Base-by-base conservation (phyloP, 2,329 filamentous ascomycete species). In the Beauveria australis region DNA sequence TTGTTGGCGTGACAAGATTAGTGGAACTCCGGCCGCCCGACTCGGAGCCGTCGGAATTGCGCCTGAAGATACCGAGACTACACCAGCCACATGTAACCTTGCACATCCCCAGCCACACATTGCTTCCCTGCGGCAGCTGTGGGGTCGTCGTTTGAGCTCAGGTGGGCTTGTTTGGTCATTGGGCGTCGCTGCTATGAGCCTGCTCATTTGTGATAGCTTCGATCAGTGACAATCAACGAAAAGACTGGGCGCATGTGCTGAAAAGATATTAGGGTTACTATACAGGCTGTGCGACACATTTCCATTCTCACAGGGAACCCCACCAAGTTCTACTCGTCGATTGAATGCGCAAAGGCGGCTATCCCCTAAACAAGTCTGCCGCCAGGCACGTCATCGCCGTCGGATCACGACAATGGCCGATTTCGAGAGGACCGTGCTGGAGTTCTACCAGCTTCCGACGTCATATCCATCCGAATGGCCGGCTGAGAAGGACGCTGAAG, bases 401-500 rank as follows among this genome's bases (percentile, higher is more conserved):
- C 55, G 53, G 33, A 59, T 47, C 51, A 54, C 66, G 73, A 63
- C 40, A 65, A 83, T 84, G 87, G 82, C 85, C 64, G 89, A 94
- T 69, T 83, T 87, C 68, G 88, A 94, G 70, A 81, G 87, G 63
- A 86, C 83, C 51, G 84, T 97, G 59, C 85, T 94, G 68, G 92
- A 92, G 67, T 92, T 96, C 76, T 97, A 97, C 78, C 89, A 92
- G 73, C 83, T 97, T 53, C 82, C 88, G 47, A 89, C 82, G 16
- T 80, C 89, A 22, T 92, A 86, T 72, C 93, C 93, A 2, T 83
- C 84, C 41, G 86, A 90, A 79, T 97, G 93, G 93, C 93, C 93
- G 0, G 79, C 85, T 53, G 89, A 95, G 68, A 87, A 93, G 70
- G 82, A 87, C 60, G 85, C 83, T 69, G 86, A 89, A 72, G 83